A percentile compares a stretch with the other conserved stretches of the same genome.
Evolutionary conservation across 1,139 yeast species (phyloP).

Genomic region (Pichia cactophila): DNA sequence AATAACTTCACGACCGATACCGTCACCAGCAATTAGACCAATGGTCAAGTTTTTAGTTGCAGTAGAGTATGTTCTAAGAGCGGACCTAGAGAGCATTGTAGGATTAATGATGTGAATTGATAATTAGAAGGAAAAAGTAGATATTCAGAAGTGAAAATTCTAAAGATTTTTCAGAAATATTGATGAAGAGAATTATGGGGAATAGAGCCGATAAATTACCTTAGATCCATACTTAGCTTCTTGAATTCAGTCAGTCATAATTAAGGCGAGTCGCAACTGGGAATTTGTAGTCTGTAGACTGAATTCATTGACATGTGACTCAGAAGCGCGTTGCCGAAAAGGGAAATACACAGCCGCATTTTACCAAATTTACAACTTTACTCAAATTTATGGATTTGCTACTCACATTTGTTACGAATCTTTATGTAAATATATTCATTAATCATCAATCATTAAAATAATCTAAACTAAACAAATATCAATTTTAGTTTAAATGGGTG

Average conservation of each 20-base stretch:
- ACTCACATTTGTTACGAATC: too few species aligned
- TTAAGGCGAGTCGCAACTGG: too few species aligned
- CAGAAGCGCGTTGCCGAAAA: neutral
- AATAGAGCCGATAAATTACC: neutral
- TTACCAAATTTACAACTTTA: too few species aligned
- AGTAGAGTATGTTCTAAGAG: conserved; percentile 30
- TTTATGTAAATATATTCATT: too few species aligned
- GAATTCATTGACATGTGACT: too few species aligned
- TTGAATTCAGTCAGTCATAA: too few species aligned
- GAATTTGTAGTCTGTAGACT: too few species aligned
- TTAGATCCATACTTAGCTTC: too few species aligned
- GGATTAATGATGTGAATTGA: neutral
- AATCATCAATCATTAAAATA: too few species aligned
- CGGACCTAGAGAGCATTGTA: conserved; percentile 11
- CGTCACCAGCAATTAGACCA: conserved; percentile 92
- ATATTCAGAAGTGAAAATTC: neutral
- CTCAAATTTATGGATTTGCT: too few species aligned
- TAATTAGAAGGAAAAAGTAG: neutral
- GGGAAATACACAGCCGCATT: neutral
- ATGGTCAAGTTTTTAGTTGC: conserved; percentile 31
- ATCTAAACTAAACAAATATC: too few species aligned
- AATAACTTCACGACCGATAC: conserved; percentile 94
- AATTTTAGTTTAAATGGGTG: neutral
- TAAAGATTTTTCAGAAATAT: neutral
- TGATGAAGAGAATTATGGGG: neutral